Conservation (phyloP, 345 rosid species). For the Brassica nigra region DNA sequence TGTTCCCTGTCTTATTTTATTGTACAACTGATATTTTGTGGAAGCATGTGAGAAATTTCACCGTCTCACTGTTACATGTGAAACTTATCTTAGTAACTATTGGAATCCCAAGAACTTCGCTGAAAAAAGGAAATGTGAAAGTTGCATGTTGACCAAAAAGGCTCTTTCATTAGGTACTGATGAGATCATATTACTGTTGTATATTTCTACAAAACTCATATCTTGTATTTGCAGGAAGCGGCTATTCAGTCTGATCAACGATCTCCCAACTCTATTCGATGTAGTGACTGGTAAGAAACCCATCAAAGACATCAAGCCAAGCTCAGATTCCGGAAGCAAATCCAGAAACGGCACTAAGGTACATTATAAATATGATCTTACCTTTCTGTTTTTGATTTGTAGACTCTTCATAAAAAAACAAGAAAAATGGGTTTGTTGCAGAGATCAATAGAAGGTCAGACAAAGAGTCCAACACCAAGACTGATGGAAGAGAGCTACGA, state of each 20-base stretch:
- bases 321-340: constrained; percentile 81
- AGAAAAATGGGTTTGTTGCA: constrained; percentile 23
- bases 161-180: constrained; percentile 11
- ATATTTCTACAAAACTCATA: not conserved
- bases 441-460: constrained; percentile 74
- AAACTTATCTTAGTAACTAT: not conserved
- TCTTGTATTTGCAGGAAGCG: constrained; percentile 70
- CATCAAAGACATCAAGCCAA: constrained; percentile 82
- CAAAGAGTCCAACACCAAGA: constrained; percentile 55
- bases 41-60: constrained; percentile 6
- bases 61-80: constrained; percentile 21
- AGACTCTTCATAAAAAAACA: not conserved
- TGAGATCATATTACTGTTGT: not conserved
- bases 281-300: constrained; percentile 94
- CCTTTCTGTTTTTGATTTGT: not conserved
- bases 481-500: constrained; percentile 51
- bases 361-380: not conserved
- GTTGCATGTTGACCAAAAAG: not conserved
- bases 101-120: not conserved
- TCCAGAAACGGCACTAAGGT: constrained; percentile 72
- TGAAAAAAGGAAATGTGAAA: not conserved
- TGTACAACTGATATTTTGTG: not conserved
- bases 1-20: not conserved
- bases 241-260: constrained; percentile 86
- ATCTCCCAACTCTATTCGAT: constrained; percentile 90